Conservation (phyloP, 805 yeast species). For the Wickerhamiella spandovensis region DNA sequence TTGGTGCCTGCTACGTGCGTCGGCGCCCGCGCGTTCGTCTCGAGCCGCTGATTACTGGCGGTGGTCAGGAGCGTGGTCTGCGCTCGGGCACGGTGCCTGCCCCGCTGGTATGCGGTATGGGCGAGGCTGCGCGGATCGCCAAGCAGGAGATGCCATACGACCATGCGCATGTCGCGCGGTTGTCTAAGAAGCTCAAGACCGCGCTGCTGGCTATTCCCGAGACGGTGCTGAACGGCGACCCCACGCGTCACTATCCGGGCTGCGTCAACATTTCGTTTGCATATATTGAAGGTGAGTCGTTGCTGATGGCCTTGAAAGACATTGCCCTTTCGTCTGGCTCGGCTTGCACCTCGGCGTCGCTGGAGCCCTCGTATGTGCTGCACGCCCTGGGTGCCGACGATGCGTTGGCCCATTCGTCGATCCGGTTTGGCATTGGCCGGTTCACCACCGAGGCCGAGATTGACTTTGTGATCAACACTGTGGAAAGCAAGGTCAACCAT, state of each 20-base stretch:
- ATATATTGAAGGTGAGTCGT: slow-evolving; percentile 94
- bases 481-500: slow-evolving; percentile 77
- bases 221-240: slow-evolving; percentile 81
- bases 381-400: slow-evolving; percentile 97
- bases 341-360: slow-evolving; percentile 96
- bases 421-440: slow-evolving; percentile 93
- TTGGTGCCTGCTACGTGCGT: slow-evolving; percentile 89
- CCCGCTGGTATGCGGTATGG: slow-evolving; percentile 90
- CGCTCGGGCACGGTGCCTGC: slow-evolving; percentile 96
- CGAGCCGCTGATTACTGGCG: slow-evolving; percentile 90
- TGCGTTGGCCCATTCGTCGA: slow-evolving; percentile 95
- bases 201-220: slow-evolving; percentile 74
- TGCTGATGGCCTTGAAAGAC: slow-evolving; percentile 94
- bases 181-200: slow-evolving; percentile 59
- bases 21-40: slow-evolving; percentile 97
- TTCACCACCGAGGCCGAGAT: slow-evolving; percentile 94
- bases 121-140: slow-evolving; percentile 90
- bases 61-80: slow-evolving; percentile 98
- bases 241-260: slow-evolving; percentile 65
- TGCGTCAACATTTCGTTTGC: slow-evolving; percentile 96
- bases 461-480: slow-evolving; percentile 84
- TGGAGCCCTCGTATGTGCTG: slow-evolving; percentile 93
- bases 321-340: slow-evolving; percentile 94
- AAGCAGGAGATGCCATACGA: slow-evolving; percentile 62
- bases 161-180: slow-evolving; percentile 47